These are phyloP conservation scores for Fraxinus excelsior DNA, from an alignment of 257 asterid species.

Conservation along the genomic window DNA sequence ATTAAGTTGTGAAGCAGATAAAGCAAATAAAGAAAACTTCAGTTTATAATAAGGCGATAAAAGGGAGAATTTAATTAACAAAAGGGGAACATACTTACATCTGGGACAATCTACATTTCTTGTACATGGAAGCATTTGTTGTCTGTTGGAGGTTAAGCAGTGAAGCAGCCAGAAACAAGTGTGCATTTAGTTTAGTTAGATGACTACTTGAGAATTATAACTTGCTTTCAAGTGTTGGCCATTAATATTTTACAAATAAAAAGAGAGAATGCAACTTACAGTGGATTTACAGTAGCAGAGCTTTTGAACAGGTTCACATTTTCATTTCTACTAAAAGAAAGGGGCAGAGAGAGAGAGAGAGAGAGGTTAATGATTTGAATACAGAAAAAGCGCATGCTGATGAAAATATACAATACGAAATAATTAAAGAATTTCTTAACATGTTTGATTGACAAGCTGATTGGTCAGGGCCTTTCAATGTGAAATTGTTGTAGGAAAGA, in stretches of 20 bases:
- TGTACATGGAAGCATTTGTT: slow-evolving; percentile 42
- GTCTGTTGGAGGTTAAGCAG: slow-evolving; percentile 32
- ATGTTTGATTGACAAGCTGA: slow-evolving; percentile 63
- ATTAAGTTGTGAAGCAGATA: neutral
- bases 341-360: neutral
- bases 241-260: neutral
- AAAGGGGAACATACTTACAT: slow-evolving; percentile 33
- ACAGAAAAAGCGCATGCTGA: slow-evolving; percentile 12
- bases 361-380: slow-evolving; percentile 7
- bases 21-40: neutral
- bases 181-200: slow-evolving; percentile 1
- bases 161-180: slow-evolving; percentile 28
- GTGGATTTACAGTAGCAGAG: slow-evolving; percentile 50
- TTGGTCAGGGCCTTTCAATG: slow-evolving; percentile 67
- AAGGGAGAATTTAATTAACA: neutral
- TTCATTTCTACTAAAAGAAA: slow-evolving; percentile 47
- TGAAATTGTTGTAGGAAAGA: slow-evolving; percentile 86
- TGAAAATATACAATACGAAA: slow-evolving; percentile 11
- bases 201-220: neutral
- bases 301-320: slow-evolving; percentile 72
- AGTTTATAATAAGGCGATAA: neutral
- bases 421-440: slow-evolving; percentile 40
- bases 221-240: slow-evolving; percentile 10
- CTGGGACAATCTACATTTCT: slow-evolving; percentile 37
- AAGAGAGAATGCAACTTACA: slow-evolving; percentile 48